A percentile compares a stretch with the other conserved stretches of the same genome.
Conservation (phyloP, 2,329 filamentous ascomycete species). For the Exophiala lecanii-corni region DNA sequence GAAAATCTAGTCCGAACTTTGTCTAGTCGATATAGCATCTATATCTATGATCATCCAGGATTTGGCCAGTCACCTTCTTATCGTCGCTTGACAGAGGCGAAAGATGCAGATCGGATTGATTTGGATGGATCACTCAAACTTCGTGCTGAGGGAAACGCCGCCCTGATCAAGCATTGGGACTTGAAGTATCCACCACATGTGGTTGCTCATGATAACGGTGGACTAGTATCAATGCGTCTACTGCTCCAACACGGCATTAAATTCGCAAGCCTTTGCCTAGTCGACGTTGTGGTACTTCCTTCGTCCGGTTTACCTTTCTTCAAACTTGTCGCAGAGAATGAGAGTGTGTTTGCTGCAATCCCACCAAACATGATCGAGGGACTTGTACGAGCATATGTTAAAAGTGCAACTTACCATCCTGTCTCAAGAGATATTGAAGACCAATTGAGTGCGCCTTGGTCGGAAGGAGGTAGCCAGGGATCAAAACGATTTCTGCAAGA, state of each 20-base stretch:
- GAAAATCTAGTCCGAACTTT: slow-evolving; percentile 34
- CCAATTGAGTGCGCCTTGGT: slow-evolving; percentile 36
- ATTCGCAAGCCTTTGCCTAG: slow-evolving; percentile 39
- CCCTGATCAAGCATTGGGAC: slow-evolving; percentile 36
- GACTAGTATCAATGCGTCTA: slow-evolving; percentile 38
- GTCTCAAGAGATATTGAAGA: slow-evolving; percentile 34
- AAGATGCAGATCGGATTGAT: slow-evolving; percentile 17
- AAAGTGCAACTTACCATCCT: slow-evolving; percentile 33
- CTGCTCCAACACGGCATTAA: slow-evolving; percentile 35
- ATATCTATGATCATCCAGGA: slow-evolving; percentile 45
- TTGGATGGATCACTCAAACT: slow-evolving; percentile 35
- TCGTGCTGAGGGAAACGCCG: slow-evolving; percentile 37
- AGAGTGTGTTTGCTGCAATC: slow-evolving; percentile 34
- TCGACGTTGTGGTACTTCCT: slow-evolving; percentile 42
- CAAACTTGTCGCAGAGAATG: slow-evolving; percentile 36
- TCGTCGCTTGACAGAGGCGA: slow-evolving; percentile 13
- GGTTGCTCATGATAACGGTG: slow-evolving; percentile 45
- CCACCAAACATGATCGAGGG: slow-evolving; percentile 33
- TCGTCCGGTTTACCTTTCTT: slow-evolving; percentile 44
- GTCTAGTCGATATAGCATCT: slow-evolving; percentile 34
- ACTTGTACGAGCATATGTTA: slow-evolving; percentile 39
- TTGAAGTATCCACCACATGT: slow-evolving; percentile 34
- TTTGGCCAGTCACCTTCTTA: slow-evolving; percentile 38
- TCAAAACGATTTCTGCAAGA: slow-evolving; percentile 39
- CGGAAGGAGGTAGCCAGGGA: slow-evolving; percentile 25